Evolutionary conservation across 2,329 filamentous ascomycete genomes (phyloP), one percentile per base, ranked within the genome.

Genomic region (Pseudopyrenochaeta lycopersici): DNA sequence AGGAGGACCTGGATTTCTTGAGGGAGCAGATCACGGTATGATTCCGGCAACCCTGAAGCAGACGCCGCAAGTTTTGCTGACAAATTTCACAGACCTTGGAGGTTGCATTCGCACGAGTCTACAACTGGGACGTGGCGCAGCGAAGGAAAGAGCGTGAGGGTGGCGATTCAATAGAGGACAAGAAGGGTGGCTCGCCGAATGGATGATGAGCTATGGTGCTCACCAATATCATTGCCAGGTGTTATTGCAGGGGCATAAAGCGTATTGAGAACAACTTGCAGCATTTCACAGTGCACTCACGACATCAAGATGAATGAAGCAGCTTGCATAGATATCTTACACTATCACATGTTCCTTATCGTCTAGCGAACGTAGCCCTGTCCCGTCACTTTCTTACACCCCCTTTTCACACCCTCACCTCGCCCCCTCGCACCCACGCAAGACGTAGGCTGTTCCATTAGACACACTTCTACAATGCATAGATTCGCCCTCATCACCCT

Each of bases 121-220:
- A 99, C 78, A 99, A 99, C 77, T 98, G 95, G 94, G 95, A 99
- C 71, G 92, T 99, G 4, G 91, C 94, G 38, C 91, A 97, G 81
- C 91, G 96, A 78, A 84, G 95, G 66, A 97, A 97, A 81, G 92
- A 97, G 56, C 95, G 92, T 76, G 88, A 89, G 33, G 64, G 58
- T 7, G 73, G 69, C 14, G 79, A 82, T 35, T 79, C 78, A 42
- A 78, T 80, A 73, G 76, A 76, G 46, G 76, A 76, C 51, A 73
- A 68, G 56, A 74, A 76, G 51, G 61, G 62, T 12, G 55, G 50
- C 5, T 62, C 63, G 20, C 58, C 60, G 31, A 68, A 67, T 36
- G 67, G 62, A 43, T 70, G 55, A 64, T 41, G 21, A 29, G 35
- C 3, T 38, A 21, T 17, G 10, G 10, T 10, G 15, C 12, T 38